Percentiles rank a stretch among this genome's conserved stretches.
Evolutionary conservation across 257 asterid genomes (phyloP).

Genomic region (Penstemon newberryi): DNA sequence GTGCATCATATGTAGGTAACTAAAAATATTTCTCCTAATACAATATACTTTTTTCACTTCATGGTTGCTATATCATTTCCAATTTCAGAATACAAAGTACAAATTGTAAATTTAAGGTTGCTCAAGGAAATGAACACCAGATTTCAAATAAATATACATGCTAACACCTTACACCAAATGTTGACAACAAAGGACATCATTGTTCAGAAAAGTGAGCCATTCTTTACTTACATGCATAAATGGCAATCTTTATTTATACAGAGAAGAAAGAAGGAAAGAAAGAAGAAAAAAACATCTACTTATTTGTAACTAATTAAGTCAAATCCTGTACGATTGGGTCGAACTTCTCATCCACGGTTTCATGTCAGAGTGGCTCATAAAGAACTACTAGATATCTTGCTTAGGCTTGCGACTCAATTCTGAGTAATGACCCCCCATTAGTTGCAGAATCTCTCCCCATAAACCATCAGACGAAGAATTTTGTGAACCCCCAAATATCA

Average conservation of each 20-base stretch:
- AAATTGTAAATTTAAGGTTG: background rate
- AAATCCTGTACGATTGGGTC: slow-evolving; percentile 39
- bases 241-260: slow-evolving; percentile 16
- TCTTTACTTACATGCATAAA: slow-evolving; percentile 26
- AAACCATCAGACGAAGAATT: slow-evolving; percentile 53
- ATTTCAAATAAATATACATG: slow-evolving; percentile 5
- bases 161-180: slow-evolving; percentile 16
- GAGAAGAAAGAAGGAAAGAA: background rate
- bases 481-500: slow-evolving; percentile 58
- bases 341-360: slow-evolving; percentile 17
- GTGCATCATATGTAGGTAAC: no score
- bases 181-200: slow-evolving; percentile 12
- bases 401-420: slow-evolving; percentile 94
- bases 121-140: background rate
- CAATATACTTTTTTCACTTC: no score
- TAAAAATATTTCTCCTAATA: no score
- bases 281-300: slow-evolving; percentile 20
- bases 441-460: slow-evolving; percentile 90
- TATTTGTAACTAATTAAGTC: slow-evolving; percentile 19
- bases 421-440: slow-evolving; percentile 93
- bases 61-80: background rate
- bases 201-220: slow-evolving; percentile 12
- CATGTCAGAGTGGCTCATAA: slow-evolving; percentile 22
- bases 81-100: slow-evolving; percentile 10
- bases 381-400: slow-evolving; percentile 63